Base-by-base conservation (phyloP, 352 stramenopile species). In the Phytophthora tentaculata region DNA sequence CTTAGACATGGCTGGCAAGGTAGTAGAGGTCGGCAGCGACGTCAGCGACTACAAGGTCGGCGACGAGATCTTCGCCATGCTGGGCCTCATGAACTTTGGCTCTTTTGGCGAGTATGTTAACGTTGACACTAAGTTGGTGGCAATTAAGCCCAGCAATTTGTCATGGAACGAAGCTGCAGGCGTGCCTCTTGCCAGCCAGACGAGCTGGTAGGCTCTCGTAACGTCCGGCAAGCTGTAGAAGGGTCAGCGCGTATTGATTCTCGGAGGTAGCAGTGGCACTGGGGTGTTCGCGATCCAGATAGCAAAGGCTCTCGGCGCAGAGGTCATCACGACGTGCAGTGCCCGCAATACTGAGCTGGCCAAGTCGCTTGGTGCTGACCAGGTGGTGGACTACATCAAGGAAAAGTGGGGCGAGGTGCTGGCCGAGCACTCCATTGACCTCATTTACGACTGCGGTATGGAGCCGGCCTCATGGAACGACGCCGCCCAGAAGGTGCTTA, bases 281-380 rank as follows among this genome's bases (percentile, higher is more conserved):
- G 86, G 86, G 14, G 28, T 84, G 7, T 81, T 84, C 32, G 84
- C 62, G 10, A 56, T 89, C 28, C 85, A 93, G 56, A 74, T 95
- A 48, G 80, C 83, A 29, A 87, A 87, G 66, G 66, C 66, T 6
- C 22, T 77, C 3, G 75, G 70, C 1, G 74, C 72, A 7, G 51
- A 64, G 26, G 62, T 77, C 2, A 59, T 85, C 19, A 62, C 65
- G 8, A 83, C 77, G 16, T 71, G 69, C 41, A 89, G 78, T 50
- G 52, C 64, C 13, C 69, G 71, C 57, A 86, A 90, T 53, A 65
- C 62, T 8, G 75, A 75, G 39, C 58, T 76, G 17, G 81, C 83
- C 29, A 67, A 77, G 56, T 71, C 69, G 16, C 48, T 87, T 5
- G 81, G 81, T 20, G 81, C 79, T 5, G 71, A 90, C 53, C 55